A percentile compares a stretch with the other conserved stretches of the same genome.
These are phyloP conservation scores for Conticribra weissflogii DNA, from an alignment of 108 stramenopile genomes.

Conservation along the genomic window DNA sequence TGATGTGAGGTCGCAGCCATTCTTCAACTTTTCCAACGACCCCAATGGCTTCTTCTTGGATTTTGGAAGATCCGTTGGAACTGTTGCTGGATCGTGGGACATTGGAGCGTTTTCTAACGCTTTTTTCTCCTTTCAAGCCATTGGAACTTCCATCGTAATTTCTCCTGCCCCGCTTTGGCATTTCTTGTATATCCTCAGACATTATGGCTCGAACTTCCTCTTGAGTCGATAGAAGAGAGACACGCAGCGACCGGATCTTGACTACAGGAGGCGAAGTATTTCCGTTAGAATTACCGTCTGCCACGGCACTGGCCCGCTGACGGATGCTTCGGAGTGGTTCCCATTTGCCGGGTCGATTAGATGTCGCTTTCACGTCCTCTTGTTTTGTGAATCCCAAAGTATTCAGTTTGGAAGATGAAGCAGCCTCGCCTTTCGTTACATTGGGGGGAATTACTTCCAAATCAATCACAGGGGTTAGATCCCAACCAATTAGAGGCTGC, in stretches of 20 bases:
- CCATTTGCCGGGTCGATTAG: background rate
- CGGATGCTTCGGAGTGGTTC: slow-evolving; percentile 17
- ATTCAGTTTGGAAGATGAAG: background rate
- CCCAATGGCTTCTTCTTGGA: slow-evolving; percentile 46
- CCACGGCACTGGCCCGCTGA: background rate
- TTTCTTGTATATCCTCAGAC: background rate
- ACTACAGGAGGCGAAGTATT: slow-evolving; percentile 16
- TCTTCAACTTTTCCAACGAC: slow-evolving; percentile 51
- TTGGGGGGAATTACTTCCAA: slow-evolving; percentile 50
- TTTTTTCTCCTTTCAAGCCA: background rate
- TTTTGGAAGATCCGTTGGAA: background rate
- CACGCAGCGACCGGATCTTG: slow-evolving; percentile 48
- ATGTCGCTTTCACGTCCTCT: background rate
- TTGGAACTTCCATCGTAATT: background rate
- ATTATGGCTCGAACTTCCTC: slow-evolving; percentile 46
- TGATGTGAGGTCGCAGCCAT: slow-evolving; percentile 47
- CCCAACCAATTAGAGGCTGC: slow-evolving; percentile 50
- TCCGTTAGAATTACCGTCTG: background rate
- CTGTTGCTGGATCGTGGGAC: background rate
- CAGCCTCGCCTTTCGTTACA: background rate
- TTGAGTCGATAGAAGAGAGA: slow-evolving; percentile 47
- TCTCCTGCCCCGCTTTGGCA: background rate
- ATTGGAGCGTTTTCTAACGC: background rate
- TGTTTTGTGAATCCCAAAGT: too few species aligned
- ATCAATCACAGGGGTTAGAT: slow-evolving; percentile 55